Evolutionary conservation across 2,329 filamentous ascomycete genomes (phyloP).

Genomic region (Talaromyces piceae): DNA sequence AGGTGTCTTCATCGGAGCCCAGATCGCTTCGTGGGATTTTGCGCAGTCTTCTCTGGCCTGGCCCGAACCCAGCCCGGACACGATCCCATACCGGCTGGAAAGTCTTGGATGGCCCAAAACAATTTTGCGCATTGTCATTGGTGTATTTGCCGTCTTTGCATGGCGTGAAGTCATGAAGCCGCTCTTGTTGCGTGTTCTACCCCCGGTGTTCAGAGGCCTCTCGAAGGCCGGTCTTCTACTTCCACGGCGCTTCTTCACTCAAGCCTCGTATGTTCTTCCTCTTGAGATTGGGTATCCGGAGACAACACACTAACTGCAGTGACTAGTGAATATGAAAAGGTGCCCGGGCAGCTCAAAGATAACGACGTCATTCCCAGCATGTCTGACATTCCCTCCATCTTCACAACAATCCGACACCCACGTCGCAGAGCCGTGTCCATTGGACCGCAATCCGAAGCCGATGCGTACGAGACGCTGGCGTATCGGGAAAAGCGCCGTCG

Average conservation of each 20-base stretch:
- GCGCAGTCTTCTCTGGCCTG: conserved; percentile 50
- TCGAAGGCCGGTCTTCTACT: conserved; percentile 72
- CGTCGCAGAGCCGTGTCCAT: conserved; percentile 75
- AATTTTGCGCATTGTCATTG: conserved; percentile 62
- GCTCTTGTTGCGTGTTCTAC: conserved; percentile 65
- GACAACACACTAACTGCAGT: conserved; percentile 5
- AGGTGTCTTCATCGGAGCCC: conserved; percentile 78
- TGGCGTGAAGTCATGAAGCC: conserved; percentile 93
- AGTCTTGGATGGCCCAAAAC: conserved; percentile 60
- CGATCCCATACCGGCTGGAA: conserved; percentile 58
- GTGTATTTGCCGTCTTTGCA: conserved; percentile 74
- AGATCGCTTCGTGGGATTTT: conserved; percentile 79
- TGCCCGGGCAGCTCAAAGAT: conserved; percentile 64
- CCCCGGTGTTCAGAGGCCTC: conserved; percentile 79
- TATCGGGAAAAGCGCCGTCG: conserved; percentile 68
- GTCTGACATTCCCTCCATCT: conserved; percentile 75
- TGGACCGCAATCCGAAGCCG: conserved; percentile 89
- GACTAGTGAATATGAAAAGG: conserved; percentile 67
- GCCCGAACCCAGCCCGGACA: conserved; percentile 48
- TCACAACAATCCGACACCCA: conserved; percentile 74
- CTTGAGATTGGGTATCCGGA: background rate
- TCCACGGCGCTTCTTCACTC: conserved; percentile 83
- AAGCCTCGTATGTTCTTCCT: conserved; percentile 56
- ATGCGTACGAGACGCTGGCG: conserved; percentile 90
- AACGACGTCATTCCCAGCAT: conserved; percentile 87